Conservation (phyloP, 1,139 yeast species). For the Yamadazyma dushanensis region DNA sequence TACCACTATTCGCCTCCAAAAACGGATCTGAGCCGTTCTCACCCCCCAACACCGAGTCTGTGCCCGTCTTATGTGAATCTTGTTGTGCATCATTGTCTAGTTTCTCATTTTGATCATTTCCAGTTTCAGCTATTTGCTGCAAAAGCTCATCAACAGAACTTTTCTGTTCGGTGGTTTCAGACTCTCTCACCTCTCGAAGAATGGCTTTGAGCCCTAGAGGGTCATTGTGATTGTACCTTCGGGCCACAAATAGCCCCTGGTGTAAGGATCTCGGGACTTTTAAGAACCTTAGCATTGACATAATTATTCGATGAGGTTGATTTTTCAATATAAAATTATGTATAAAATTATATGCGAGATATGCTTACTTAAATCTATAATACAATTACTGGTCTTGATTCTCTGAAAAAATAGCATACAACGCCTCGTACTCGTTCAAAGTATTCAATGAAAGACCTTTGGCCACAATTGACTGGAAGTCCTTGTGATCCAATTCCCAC, state of each 20-base stretch:
- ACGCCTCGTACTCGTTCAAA: conserved; percentile 25
- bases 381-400: neutral
- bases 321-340: conserved; percentile 2
- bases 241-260: neutral
- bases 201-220: conserved; percentile 11
- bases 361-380: neutral
- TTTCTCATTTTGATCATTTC: no score
- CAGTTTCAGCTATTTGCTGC: neutral
- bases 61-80: no score
- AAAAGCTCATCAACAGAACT: conserved; percentile 1
- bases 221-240: conserved; percentile 7
- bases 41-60: no score
- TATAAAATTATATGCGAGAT: neutral
- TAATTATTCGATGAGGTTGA: conserved; percentile 5
- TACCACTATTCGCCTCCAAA: neutral
- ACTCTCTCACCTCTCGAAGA: conserved; percentile 5
- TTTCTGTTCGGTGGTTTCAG: conserved; percentile 1
- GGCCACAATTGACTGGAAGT: conserved; percentile 22
- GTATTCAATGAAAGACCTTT: conserved; percentile 21
- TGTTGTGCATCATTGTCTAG: no score
- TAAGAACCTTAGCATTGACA: conserved; percentile 4
- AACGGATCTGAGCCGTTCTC: no score
- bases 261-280: neutral
- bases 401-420: conserved; percentile 13
- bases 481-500: conserved; percentile 68